Evolutionary conservation across 2,329 filamentous ascomycete genomes (phyloP).

Genomic region (Exophiala alcalophila): DNA sequence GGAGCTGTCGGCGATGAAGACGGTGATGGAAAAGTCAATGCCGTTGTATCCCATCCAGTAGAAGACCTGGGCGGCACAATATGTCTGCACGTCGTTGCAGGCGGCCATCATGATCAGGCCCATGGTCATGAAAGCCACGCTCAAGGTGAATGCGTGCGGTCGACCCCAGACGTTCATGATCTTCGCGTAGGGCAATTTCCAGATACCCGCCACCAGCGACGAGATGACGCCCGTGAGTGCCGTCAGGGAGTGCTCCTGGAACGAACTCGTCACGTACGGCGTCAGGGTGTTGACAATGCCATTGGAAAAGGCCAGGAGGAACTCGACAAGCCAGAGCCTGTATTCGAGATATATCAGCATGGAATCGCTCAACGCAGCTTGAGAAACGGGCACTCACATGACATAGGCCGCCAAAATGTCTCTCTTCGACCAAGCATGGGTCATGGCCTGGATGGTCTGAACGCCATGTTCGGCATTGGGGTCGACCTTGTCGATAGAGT

Average conservation of each 20-base stretch:
- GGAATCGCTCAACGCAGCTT: neutral
- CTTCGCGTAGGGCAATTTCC: slow-evolving; percentile 59
- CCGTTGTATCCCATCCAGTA: slow-evolving; percentile 41
- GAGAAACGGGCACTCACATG: slow-evolving; percentile 28
- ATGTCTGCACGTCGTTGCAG: slow-evolving; percentile 57
- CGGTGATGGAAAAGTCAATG: slow-evolving; percentile 31
- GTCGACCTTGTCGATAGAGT: neutral
- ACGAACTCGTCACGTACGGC: slow-evolving; percentile 52
- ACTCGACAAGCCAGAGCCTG: slow-evolving; percentile 41
- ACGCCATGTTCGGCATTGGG: slow-evolving; percentile 45
- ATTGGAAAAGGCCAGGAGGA: slow-evolving; percentile 41
- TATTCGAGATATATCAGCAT: neutral
- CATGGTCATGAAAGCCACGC: slow-evolving; percentile 42
- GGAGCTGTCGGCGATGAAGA: slow-evolving; percentile 35
- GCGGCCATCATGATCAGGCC: slow-evolving; percentile 59
- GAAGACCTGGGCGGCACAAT: slow-evolving; percentile 60
- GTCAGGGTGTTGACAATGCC: slow-evolving; percentile 41
- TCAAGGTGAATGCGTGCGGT: slow-evolving; percentile 52
- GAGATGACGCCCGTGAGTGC: slow-evolving; percentile 53
- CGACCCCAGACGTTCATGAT: slow-evolving; percentile 61
- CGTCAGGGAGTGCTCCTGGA: slow-evolving; percentile 51
- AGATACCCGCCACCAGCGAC: slow-evolving; percentile 53
- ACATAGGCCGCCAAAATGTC: slow-evolving; percentile 42
- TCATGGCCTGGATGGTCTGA: slow-evolving; percentile 53
- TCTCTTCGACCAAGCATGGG: slow-evolving; percentile 49